Evolutionary conservation across 2,329 filamentous ascomycete species (phyloP).

Genomic region (Fusarium fracticaudum): DNA sequence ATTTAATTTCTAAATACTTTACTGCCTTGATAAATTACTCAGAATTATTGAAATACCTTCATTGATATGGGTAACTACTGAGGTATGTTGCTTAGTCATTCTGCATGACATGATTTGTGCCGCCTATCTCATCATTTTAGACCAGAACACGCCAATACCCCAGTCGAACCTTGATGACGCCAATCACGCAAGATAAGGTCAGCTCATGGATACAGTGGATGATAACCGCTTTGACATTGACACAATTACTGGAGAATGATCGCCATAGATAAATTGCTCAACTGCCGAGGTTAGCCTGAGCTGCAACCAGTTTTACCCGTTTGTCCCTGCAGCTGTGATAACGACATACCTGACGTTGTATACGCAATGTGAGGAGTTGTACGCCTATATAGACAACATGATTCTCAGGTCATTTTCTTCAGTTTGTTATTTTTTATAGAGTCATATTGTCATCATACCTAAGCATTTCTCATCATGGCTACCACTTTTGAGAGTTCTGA

Average conservation of each 20-base stretch:
- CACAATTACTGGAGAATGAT: not conserved
- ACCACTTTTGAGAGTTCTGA: constrained; percentile 42
- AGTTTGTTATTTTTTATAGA: accelerated
- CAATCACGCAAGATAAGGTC: not conserved
- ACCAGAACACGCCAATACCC: not conserved
- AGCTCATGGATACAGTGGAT: not conserved
- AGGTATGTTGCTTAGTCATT: not conserved
- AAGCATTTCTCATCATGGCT: not conserved
- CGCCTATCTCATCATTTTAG: not conserved
- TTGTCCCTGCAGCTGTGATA: not conserved
- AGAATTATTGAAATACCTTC: no score
- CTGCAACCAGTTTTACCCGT: not conserved
- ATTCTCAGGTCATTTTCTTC: accelerated
- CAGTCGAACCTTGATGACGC: not conserved
- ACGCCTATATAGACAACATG: not conserved
- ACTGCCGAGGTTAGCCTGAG: not conserved
- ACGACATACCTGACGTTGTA: not conserved
- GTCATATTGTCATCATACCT: not conserved
- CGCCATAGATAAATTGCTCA: not conserved
- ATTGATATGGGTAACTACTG: no score
- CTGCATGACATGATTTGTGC: not conserved
- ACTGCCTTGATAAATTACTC: no score
- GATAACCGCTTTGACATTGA: not conserved
- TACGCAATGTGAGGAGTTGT: not conserved
- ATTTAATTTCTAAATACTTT: no score